phyloP scores from a whole-genome alignment of 2,329 filamentous ascomycete species.

The Nigrospora osmanthi region DNA sequence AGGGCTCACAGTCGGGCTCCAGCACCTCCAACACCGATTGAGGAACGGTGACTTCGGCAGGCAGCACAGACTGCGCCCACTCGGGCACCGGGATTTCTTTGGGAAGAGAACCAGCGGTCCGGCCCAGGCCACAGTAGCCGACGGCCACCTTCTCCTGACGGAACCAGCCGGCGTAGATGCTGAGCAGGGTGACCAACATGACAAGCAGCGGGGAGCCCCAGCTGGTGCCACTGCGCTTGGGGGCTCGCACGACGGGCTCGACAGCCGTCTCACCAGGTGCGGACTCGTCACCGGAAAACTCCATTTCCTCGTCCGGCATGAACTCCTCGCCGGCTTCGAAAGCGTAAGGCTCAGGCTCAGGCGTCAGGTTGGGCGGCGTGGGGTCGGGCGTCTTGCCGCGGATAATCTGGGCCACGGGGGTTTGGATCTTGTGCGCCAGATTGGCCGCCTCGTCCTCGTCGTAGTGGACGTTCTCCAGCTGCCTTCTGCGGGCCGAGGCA shows the following conservation, averaged over 20 bases:
- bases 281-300: conserved; percentile 63
- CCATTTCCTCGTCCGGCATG: conserved; percentile 81
- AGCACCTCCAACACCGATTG: conserved; percentile 63
- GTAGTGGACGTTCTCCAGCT: neutral
- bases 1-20: conserved; percentile 79
- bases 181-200: conserved; percentile 61
- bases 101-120: conserved; percentile 46
- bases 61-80: conserved; percentile 28
- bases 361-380: conserved; percentile 4
- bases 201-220: conserved; percentile 62
- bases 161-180: conserved; percentile 74
- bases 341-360: conserved; percentile 9
- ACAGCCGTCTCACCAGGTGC: conserved; percentile 40
- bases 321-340: conserved; percentile 83
- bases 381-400: conserved; percentile 24
- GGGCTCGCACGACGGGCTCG: conserved; percentile 26
- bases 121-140: conserved; percentile 85
- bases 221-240: conserved; percentile 29
- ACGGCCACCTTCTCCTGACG: conserved; percentile 93
- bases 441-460: conserved; percentile 26
- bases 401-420: conserved; percentile 36
- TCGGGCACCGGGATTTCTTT: conserved; percentile 33
- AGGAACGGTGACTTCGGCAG: conserved; percentile 57
- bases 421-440: conserved; percentile 50
- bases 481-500: conserved; percentile 33